Evolutionary conservation across 805 yeast species (phyloP).

Genomic region (Saccharomycopsis schoenii): DNA sequence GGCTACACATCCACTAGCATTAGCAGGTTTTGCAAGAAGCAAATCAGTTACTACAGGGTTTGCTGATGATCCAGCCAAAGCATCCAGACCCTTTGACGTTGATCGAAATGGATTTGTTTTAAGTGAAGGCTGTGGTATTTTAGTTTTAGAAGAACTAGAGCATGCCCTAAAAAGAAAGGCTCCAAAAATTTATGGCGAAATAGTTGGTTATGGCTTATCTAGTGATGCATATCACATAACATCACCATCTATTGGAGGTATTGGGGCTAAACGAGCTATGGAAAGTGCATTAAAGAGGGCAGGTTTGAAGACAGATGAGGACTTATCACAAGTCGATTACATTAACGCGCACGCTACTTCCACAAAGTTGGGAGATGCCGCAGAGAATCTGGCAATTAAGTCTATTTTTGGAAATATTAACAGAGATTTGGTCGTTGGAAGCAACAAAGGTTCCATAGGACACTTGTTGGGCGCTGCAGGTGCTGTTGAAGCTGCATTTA

Average conservation of each 20-base stretch:
- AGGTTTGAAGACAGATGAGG: slow-evolving; percentile 24
- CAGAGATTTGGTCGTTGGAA: slow-evolving; percentile 45
- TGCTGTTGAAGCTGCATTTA: slow-evolving; percentile 79
- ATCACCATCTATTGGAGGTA: slow-evolving; percentile 74
- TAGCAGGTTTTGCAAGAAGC: slow-evolving; percentile 88
- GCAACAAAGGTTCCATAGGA: slow-evolving; percentile 89
- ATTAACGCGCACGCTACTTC: slow-evolving; percentile 97
- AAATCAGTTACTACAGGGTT: slow-evolving; percentile 60
- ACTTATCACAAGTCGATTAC: slow-evolving; percentile 49
- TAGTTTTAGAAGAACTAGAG: slow-evolving; percentile 66
- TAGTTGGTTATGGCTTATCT: slow-evolving; percentile 80
- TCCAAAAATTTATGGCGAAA: slow-evolving; percentile 60
- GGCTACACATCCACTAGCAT: slow-evolving; percentile 72
- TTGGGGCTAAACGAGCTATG: slow-evolving; percentile 83
- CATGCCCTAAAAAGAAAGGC: slow-evolving; percentile 59
- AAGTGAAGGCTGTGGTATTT: slow-evolving; percentile 85
- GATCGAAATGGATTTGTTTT: slow-evolving; percentile 79
- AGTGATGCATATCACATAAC: slow-evolving; percentile 94
- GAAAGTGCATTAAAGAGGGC: slow-evolving; percentile 54
- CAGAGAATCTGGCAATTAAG: slow-evolving; percentile 71
- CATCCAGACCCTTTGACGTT: slow-evolving; percentile 83
- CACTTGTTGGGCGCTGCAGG: slow-evolving; percentile 96
- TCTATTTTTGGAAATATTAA: slow-evolving; percentile 36
- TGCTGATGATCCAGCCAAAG: slow-evolving; percentile 50
- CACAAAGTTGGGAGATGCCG: slow-evolving; percentile 78